phyloP scores from a whole-genome alignment of 2,329 filamentous ascomycete genomes.

The Neonectria magnoliae region DNA sequence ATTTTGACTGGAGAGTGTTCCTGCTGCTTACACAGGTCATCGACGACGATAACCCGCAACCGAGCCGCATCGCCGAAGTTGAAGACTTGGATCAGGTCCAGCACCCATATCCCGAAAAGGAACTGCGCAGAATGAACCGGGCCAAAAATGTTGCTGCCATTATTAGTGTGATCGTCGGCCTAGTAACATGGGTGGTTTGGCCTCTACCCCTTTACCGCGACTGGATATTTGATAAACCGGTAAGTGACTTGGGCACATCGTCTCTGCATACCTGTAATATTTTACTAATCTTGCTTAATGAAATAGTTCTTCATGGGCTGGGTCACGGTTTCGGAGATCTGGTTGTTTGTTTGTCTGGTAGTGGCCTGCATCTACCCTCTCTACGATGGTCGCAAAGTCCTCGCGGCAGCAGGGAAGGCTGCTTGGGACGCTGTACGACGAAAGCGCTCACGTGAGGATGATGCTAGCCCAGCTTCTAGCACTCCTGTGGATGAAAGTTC shows the following conservation, averaged over 20 bases:
- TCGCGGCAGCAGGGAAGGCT: conserved; percentile 3
- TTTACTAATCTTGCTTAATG: background rate
- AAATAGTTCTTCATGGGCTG: conserved; percentile 20
- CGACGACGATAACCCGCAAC: conserved; percentile 6
- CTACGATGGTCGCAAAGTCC: conserved; percentile 16
- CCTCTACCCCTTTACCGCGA: conserved; percentile 18
- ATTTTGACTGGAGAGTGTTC: conserved; percentile 22
- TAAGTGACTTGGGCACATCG: background rate
- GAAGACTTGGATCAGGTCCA: conserved; percentile 20
- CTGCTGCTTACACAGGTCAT: conserved; percentile 16
- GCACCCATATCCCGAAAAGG: conserved; percentile 17
- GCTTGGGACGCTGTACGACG: conserved; percentile 8
- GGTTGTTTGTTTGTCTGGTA: conserved; percentile 15
- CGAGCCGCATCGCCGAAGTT: conserved; percentile 7
- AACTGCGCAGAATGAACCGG: conserved; percentile 15
- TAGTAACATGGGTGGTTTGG: conserved; percentile 23
- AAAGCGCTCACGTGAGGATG: background rate
- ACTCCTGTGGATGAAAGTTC: too few relatives aligned
- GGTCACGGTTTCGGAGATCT: conserved; percentile 17
- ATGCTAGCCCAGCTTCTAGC: background rate
- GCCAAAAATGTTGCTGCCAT: conserved; percentile 12
- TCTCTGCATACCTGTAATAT: background rate
- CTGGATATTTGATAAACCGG: conserved; percentile 18
- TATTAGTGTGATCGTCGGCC: conserved; percentile 11
- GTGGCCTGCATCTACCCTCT: conserved; percentile 15